These are phyloP conservation scores for Hypoxylon lienhwacheense DNA, from an alignment of 495 filamentous ascomycete genomes.

Conservation along the genomic window DNA sequence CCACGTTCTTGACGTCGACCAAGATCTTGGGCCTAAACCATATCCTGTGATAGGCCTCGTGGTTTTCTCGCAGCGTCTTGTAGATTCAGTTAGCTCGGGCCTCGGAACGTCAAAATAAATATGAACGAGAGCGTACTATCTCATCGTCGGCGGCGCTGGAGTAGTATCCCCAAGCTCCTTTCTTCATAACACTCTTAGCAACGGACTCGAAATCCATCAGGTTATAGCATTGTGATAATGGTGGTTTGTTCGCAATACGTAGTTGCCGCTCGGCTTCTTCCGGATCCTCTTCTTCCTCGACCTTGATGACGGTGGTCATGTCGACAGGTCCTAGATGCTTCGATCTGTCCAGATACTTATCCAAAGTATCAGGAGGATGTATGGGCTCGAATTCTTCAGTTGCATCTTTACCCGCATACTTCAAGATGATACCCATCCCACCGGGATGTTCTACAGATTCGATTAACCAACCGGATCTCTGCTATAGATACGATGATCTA, in stretches of 20 bases:
- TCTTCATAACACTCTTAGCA: conserved; percentile 86
- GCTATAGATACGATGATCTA: not conserved
- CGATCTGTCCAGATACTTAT: conserved; percentile 78
- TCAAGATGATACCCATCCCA: conserved; percentile 75
- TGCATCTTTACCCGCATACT: conserved; percentile 84
- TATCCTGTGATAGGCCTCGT: conserved; percentile 92
- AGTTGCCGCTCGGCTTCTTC: conserved; percentile 76
- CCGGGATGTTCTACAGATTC: conserved; percentile 70
- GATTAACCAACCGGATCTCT: conserved; percentile 2
- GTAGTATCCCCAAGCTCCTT: conserved; percentile 94
- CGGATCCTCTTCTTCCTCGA: conserved; percentile 69
- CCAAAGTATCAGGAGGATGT: conserved; percentile 75
- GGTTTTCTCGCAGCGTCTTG: conserved; percentile 95
- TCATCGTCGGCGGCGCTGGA: conserved; percentile 95
- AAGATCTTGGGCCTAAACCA: conserved; percentile 92
- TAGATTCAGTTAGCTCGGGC: not conserved
- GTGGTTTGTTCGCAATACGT: conserved; percentile 76
- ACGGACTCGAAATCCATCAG: conserved; percentile 94
- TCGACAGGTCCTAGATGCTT: conserved; percentile 93
- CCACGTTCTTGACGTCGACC: conserved; percentile 82
- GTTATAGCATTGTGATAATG: conserved; percentile 89
- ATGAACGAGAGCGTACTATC: conserved; percentile 63
- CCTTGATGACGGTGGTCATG: conserved; percentile 77
- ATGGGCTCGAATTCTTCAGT: conserved; percentile 82
- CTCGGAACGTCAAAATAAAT: not conserved